phyloP scores from a whole-genome alignment of 306 rosid genomes.

The Amphicarpaea edgeworthii region DNA sequence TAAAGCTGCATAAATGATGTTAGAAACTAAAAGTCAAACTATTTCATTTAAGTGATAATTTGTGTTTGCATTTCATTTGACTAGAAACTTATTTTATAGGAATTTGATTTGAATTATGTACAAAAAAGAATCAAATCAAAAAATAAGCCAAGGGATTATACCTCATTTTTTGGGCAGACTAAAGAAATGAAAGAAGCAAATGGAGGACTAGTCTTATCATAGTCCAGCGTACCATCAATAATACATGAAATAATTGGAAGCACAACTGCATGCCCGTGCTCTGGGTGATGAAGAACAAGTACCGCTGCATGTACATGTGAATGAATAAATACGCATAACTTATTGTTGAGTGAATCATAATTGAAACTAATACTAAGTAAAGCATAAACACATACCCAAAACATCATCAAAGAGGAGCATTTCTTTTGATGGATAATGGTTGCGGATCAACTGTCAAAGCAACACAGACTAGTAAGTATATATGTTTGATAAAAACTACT shows the following conservation, averaged over 20 bases:
- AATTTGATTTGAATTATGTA: constrained; percentile 11
- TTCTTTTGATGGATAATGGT: constrained; percentile 69
- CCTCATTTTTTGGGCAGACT: constrained; percentile 85
- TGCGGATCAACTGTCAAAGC: constrained; percentile 76
- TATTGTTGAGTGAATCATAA: constrained; percentile 28
- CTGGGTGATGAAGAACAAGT: constrained; percentile 91
- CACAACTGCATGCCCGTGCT: constrained; percentile 88
- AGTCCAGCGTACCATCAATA: constrained; percentile 76
- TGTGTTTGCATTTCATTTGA: neutral
- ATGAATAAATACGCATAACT: constrained; percentile 29
- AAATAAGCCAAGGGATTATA: constrained; percentile 41
- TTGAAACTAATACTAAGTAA: constrained; percentile 36
- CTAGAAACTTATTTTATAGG: constrained; percentile 1
- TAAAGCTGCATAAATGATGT: constrained; percentile 15
- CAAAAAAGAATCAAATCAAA: constrained; percentile 23
- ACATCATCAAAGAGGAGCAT: constrained; percentile 86
- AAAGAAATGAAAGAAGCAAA: constrained; percentile 90
- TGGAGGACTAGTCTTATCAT: constrained; percentile 73
- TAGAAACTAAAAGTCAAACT: constrained; percentile 6
- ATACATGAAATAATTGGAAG: constrained; percentile 89
- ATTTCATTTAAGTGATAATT: constrained; percentile 18
- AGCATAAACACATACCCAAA: constrained; percentile 69
- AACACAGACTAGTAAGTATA: constrained; percentile 42
- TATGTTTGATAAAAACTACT: constrained; percentile 28
- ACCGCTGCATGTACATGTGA: constrained; percentile 65